A percentile compares a stretch with the other conserved stretches of the same genome.
phyloP scores from a whole-genome alignment of 2,329 filamentous ascomycete species.

The Metarhizium rileyi region DNA sequence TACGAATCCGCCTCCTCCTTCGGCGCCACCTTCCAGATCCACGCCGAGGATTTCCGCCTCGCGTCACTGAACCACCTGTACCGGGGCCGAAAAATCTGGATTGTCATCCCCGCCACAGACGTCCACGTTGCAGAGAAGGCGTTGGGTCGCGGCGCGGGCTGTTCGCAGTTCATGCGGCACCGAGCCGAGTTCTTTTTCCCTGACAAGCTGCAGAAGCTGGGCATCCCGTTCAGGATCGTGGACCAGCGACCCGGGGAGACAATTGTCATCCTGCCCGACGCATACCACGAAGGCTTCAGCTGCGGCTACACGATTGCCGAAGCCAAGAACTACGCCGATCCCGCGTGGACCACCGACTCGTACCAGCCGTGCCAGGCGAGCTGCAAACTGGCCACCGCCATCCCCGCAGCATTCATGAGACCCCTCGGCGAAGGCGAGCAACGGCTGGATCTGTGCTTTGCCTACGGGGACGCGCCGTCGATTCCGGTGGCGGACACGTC shows the following conservation, averaged over 20 bases:
- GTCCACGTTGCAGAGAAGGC: conserved; percentile 25
- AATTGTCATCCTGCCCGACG: conserved; percentile 29
- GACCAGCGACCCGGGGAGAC: conserved; percentile 30
- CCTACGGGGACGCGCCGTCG: conserved; percentile 9
- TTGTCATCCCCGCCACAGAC: conserved; percentile 26
- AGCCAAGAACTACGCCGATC: conserved; percentile 30
- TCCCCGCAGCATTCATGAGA: conserved; percentile 25
- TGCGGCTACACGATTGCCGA: conserved; percentile 32
- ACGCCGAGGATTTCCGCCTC: conserved; percentile 30
- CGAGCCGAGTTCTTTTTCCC: conserved; percentile 31
- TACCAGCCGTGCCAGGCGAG: conserved; percentile 25
- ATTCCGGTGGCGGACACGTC: background rate
- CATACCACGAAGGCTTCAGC: conserved; percentile 31
- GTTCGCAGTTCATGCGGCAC: conserved; percentile 32
- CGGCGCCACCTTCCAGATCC: conserved; percentile 29
- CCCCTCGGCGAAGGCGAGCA: conserved; percentile 21
- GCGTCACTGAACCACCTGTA: conserved; percentile 30
- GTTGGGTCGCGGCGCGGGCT: conserved; percentile 22
- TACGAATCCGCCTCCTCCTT: conserved; percentile 29
- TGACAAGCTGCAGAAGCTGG: conserved; percentile 27
- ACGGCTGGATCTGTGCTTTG: conserved; percentile 24
- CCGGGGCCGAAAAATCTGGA: conserved; percentile 30
- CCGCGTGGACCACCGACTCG: conserved; percentile 23
- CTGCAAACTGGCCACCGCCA: conserved; percentile 25
- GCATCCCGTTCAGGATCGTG: conserved; percentile 27